phyloP scores from a whole-genome alignment of 176 grass and related monocot genomes.

The Otatea glauca region DNA sequence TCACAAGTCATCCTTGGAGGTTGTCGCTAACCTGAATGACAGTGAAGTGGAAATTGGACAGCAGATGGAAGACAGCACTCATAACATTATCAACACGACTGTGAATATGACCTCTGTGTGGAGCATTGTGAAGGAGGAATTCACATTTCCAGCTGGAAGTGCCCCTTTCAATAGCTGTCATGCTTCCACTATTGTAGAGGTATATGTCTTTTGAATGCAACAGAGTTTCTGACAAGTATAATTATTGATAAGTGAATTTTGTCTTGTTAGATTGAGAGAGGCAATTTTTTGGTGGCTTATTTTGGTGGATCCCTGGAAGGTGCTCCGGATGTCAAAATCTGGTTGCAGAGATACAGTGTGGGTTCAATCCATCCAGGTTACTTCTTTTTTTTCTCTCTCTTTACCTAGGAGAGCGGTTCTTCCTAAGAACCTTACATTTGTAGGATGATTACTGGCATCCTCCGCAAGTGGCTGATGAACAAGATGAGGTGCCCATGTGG shows the following conservation, averaged over 20 bases:
- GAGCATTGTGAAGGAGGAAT: conserved; percentile 64
- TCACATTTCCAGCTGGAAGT: conserved; percentile 47
- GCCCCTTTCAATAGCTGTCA: conserved; percentile 71
- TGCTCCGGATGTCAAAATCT: conserved; percentile 91
- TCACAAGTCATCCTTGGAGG: conserved; percentile 5
- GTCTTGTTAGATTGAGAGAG: conserved; percentile 60
- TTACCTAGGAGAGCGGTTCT: not conserved
- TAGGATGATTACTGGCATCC: conserved; percentile 78
- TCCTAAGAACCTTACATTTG: conserved; percentile 36
- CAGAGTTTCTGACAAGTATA: not conserved
- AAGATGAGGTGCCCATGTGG: conserved; percentile 86
- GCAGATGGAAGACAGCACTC: conserved; percentile 27
- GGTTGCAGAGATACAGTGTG: conserved; percentile 88
- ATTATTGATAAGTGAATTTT: conserved; percentile 31
- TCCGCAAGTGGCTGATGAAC: conserved; percentile 76
- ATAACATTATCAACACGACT: conserved; percentile 36
- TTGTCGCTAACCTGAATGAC: conserved; percentile 8
- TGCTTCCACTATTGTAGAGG: conserved; percentile 82
- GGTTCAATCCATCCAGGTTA: conserved; percentile 43
- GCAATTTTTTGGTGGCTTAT: conserved; percentile 75
- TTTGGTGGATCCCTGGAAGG: conserved; percentile 87
- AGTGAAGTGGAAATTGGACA: conserved; percentile 22
- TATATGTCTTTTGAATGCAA: conserved; percentile 18
- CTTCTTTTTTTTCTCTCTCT: not conserved
- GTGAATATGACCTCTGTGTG: conserved; percentile 45